Evolutionary conservation across 805 yeast genomes (phyloP), one percentile per base, ranked within the genome.

Genomic region (Wickerhamiella occidentalis): DNA sequence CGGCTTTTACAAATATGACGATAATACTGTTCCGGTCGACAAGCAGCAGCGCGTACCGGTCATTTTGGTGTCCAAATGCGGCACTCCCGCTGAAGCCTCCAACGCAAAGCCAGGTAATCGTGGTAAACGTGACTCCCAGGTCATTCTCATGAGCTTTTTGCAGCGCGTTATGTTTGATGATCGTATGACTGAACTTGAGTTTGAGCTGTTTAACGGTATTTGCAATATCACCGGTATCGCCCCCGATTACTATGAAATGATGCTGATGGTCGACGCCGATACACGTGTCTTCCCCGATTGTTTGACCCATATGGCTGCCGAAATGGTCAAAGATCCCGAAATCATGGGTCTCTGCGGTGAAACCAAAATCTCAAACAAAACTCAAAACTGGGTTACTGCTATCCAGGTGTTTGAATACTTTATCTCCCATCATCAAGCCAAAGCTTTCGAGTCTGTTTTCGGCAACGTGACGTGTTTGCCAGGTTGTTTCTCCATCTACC

Each of bases 321-420:
- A 83, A 58, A 79, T 87, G 85, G 87, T 85, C 19, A 81, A 77
- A 58, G 90, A 87, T 61, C 94, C 95, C 0, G 71, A 70, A 54
- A 72, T 87, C 50, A 87, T 87, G 94, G 96, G 96, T 2, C 69
- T 87, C 40, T 87, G 96, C 72, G 96, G 96, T 45, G 96, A 87
- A 63, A 87, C 96, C 0, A 86, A 85, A 64, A 87, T 87, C 58
- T 77, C 94, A 4, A 87, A 87, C 64, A 87, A 87, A 63, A 63
- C 73, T 2, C 79, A 76, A 52, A 76, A 87, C 12, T 87, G 95
- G 95, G 95, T 86, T 13, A 85, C 95, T 0, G 82, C 85, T 35
- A 87, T 87, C 60, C 96, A 87, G 68, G 96, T 87, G 23, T 87
- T 87, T 64, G 96, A 87, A 60, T 87, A 87, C 64, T 87, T 80